A percentile compares a stretch with the other conserved stretches of the same genome.
phyloP scores from a whole-genome alignment of 202 grass and related monocot species.

The Carex sylvatica region DNA sequence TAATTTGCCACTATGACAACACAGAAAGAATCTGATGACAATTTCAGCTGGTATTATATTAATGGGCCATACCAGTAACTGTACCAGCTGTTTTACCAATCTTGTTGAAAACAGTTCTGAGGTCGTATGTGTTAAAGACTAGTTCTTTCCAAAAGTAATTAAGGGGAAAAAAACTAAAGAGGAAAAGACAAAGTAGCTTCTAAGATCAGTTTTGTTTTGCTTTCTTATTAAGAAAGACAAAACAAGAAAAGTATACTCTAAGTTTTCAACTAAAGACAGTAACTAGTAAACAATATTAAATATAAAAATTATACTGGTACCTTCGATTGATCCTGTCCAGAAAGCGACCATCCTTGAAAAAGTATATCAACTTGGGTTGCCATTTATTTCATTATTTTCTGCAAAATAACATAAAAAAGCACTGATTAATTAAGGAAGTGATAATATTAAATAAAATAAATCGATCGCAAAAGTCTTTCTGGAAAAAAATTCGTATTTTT shows the following conservation, averaged over 20 bases:
- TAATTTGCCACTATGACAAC: background rate
- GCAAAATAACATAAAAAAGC: background rate
- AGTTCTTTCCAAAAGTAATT: background rate
- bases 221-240: conserved; percentile 9
- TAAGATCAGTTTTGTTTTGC: conserved; percentile 21
- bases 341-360: conserved; percentile 20
- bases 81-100: background rate
- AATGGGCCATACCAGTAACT: background rate
- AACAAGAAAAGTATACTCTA: conserved; percentile 5
- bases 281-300: conserved; percentile 18
- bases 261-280: conserved; percentile 25
- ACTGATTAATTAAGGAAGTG: background rate
- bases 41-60: background rate
- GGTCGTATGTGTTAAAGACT: background rate
- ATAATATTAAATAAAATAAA: background rate
- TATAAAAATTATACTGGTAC: conserved; percentile 16
- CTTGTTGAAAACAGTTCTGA: background rate
- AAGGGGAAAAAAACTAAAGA: background rate
- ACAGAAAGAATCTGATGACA: background rate
- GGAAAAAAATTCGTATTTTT: background rate
- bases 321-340: conserved; percentile 25
- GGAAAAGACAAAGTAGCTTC: conserved; percentile 13
- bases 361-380: conserved; percentile 20
- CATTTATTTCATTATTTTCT: conserved; percentile 21
- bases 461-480: background rate